Evolutionary conservation across 1,284 basidiomycete genomes (phyloP).

Genomic region (Papiliotrema fonsecae): DNA sequence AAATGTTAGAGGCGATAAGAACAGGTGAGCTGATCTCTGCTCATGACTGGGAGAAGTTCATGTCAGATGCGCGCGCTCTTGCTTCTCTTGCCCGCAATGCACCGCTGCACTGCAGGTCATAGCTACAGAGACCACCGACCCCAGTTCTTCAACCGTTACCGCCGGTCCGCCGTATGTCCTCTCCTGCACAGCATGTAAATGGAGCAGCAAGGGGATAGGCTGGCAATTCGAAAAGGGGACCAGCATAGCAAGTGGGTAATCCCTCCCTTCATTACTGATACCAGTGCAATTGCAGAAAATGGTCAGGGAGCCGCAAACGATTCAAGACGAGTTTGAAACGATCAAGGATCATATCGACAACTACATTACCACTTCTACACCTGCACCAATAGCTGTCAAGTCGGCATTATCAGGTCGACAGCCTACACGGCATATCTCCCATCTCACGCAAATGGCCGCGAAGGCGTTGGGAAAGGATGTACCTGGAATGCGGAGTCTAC

Average conservation of each 20-base stretch:
- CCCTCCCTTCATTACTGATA: constrained; percentile 7
- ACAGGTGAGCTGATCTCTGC: constrained; percentile 56
- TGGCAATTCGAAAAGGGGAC: constrained; percentile 95
- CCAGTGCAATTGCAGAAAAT: constrained; percentile 80
- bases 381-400: constrained; percentile 10
- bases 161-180: constrained; percentile 85
- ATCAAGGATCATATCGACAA: constrained; percentile 93
- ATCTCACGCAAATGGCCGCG: constrained; percentile 40
- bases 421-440: constrained; percentile 41
- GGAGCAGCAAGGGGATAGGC: constrained; percentile 86
- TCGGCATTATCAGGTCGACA: constrained; percentile 5
- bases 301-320: constrained; percentile 76
- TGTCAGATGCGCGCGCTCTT: constrained; percentile 87
- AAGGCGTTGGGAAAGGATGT: constrained; percentile 36
- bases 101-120: constrained; percentile 70
- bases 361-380: constrained; percentile 51
- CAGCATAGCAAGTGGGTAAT: constrained; percentile 73
- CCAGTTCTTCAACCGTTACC: constrained; percentile 15
- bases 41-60: constrained; percentile 3
- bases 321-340: constrained; percentile 75
- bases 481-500: constrained; percentile 21
- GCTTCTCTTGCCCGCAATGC: constrained; percentile 93
- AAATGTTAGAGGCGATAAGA: constrained; percentile 91
- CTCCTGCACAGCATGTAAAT: constrained; percentile 85
- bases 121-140: constrained; percentile 45